phyloP scores from a whole-genome alignment of 768 basidiomycete genomes.

The Amanita brunnescens region DNA sequence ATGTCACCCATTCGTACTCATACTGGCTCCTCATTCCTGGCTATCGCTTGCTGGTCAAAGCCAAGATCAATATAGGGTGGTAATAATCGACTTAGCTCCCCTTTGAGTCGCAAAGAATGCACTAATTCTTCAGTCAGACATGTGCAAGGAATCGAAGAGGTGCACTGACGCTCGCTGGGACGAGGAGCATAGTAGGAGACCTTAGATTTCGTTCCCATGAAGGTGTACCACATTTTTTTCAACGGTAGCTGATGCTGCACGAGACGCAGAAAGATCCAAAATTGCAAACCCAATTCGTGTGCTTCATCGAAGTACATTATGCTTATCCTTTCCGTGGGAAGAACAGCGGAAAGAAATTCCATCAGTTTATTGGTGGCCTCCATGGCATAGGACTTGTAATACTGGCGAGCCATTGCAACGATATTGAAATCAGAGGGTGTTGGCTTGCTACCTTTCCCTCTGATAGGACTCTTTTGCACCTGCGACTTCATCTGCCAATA shows the following conservation, averaged over 20 bases:
- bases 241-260: slow-evolving; percentile 3
- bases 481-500: not conserved
- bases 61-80: slow-evolving; percentile 11
- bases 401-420: not conserved
- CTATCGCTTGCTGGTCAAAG: slow-evolving; percentile 11
- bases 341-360: not conserved
- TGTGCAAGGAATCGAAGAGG: not conserved
- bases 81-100: slow-evolving; percentile 8
- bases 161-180: slow-evolving; percentile 6
- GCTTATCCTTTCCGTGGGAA: not conserved
- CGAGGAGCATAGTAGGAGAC: slow-evolving; percentile 7
- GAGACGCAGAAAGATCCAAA: slow-evolving; percentile 11
- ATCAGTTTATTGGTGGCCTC: not conserved
- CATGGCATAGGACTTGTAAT: not conserved
- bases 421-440: not conserved
- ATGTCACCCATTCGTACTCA: slow-evolving; percentile 2
- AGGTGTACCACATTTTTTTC: slow-evolving; percentile 12
- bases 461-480: not conserved
- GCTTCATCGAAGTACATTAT: slow-evolving; percentile 14
- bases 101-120: slow-evolving; percentile 7
- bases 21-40: not conserved
- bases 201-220: slow-evolving; percentile 10
- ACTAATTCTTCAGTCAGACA: slow-evolving; percentile 5
- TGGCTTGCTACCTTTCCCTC: not conserved
- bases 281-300: slow-evolving; percentile 4